phyloP scores from a whole-genome alignment of 495 filamentous ascomycete genomes.

The Hypoxylon subgilvum region DNA sequence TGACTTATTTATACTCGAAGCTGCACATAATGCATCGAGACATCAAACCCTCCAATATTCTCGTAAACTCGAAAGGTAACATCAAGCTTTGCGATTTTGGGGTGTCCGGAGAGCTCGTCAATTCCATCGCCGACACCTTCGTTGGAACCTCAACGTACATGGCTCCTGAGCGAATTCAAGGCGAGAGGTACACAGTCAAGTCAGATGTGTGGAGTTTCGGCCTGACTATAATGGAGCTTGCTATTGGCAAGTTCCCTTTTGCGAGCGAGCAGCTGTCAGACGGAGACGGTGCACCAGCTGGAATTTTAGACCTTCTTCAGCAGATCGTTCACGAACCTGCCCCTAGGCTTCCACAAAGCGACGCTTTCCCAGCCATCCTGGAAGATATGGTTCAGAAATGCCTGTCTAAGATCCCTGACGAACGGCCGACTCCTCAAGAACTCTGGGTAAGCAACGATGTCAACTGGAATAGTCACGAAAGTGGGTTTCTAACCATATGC shows the following conservation, averaged over 20 bases:
- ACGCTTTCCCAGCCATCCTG: slow-evolving; percentile 91
- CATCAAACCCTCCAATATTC: slow-evolving; percentile 96
- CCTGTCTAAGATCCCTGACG: slow-evolving; percentile 82
- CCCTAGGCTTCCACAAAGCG: slow-evolving; percentile 90
- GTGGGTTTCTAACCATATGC: slow-evolving; percentile 24
- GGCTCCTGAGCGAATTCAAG: slow-evolving; percentile 97
- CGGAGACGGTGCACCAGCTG: slow-evolving; percentile 78
- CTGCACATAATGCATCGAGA: slow-evolving; percentile 98
- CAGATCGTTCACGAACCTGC: slow-evolving; percentile 97
- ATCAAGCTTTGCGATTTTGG: slow-evolving; percentile 99
- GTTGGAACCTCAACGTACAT: slow-evolving; percentile 99
- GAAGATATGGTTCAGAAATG: slow-evolving; percentile 98
- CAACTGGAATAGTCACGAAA: neutral
- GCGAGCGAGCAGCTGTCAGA: slow-evolving; percentile 70
- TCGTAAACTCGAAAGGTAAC: slow-evolving; percentile 89
- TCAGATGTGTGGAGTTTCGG: slow-evolving; percentile 99
- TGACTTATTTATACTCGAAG: slow-evolving; percentile 90
- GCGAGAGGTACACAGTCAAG: slow-evolving; percentile 94
- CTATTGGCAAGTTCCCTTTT: slow-evolving; percentile 96
- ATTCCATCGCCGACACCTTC: slow-evolving; percentile 96
- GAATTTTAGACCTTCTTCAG: slow-evolving; percentile 93
- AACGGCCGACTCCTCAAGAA: slow-evolving; percentile 88
- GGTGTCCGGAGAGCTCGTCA: slow-evolving; percentile 93
- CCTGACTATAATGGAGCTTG: slow-evolving; percentile 93
- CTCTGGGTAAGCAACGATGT: slow-evolving; percentile 63